A percentile compares a stretch with the other conserved stretches of the same genome.
These are phyloP conservation scores for Yamadazyma conglobata DNA, from an alignment of 1,139 yeast genomes.

Conservation along the genomic window DNA sequence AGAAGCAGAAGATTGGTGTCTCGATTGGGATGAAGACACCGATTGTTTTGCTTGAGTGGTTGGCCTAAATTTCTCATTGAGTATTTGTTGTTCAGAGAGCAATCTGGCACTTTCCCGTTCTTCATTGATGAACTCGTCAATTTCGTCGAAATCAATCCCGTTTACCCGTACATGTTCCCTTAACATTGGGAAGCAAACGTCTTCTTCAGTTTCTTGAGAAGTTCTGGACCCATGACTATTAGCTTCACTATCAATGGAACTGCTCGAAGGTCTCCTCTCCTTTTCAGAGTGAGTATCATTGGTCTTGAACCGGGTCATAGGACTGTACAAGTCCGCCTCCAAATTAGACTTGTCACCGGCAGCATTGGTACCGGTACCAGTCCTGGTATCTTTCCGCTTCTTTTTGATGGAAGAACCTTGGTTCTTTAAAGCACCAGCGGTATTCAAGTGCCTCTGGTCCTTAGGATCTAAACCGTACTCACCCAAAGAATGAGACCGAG, in stretches of 20 bases:
- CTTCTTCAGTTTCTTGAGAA: constrained; percentile 89
- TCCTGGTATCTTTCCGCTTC: constrained; percentile 16
- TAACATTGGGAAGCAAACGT: constrained; percentile 94
- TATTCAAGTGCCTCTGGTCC: constrained; percentile 15
- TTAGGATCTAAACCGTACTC: constrained; percentile 17
- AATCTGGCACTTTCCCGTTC: constrained; percentile 31
- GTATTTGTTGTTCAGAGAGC: constrained; percentile 29
- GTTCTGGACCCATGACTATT: constrained; percentile 71
- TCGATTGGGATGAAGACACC: constrained; percentile 14
- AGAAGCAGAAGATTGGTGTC: constrained; percentile 42
- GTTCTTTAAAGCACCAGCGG: constrained; percentile 4
- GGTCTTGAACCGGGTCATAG: constrained; percentile 30
- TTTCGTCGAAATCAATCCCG: constrained; percentile 76
- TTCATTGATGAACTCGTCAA: constrained; percentile 69
- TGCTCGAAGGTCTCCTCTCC: constrained; percentile 31
- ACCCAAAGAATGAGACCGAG: constrained; percentile 34
- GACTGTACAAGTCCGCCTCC: constrained; percentile 29
- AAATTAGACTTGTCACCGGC: constrained; percentile 17
- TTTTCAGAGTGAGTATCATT: constrained; percentile 30
- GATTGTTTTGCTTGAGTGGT: constrained; percentile 4
- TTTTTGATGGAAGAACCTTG: constrained; percentile 6
- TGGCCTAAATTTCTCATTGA: constrained; percentile 20
- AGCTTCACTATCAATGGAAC: constrained; percentile 56
- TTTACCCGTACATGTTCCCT: constrained; percentile 66
- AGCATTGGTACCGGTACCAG: constrained; percentile 5